A percentile compares a stretch with the other conserved stretches of the same genome.
phyloP scores from a whole-genome alignment of 1,284 basidiomycete species.

The Sporisorium reilianum region DNA sequence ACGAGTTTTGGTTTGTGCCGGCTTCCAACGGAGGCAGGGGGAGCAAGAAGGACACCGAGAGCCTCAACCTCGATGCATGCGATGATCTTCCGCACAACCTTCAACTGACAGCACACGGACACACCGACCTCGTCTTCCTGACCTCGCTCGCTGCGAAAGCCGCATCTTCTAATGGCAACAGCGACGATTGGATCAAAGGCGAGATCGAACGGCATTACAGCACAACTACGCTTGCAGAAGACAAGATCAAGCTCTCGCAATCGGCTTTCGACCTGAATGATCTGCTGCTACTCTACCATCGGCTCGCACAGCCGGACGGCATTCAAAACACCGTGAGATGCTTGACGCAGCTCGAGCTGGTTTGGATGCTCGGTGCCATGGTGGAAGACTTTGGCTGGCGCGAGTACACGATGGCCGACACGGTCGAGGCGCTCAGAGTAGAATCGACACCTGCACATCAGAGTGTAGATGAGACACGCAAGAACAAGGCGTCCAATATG shows the following conservation, averaged over 20 bases:
- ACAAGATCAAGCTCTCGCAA: conserved; percentile 28
- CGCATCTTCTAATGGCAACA: background rate
- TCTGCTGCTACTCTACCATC: conserved; percentile 1
- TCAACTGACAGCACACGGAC: conserved; percentile 28
- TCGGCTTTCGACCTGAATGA: conserved; percentile 20
- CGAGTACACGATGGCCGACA: conserved; percentile 11
- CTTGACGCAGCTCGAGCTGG: conserved; percentile 28
- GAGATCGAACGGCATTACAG: conserved; percentile 16
- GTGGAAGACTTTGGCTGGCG: conserved; percentile 33
- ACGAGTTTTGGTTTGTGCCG: conserved; percentile 21
- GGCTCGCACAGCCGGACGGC: background rate
- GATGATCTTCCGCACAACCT: conserved; percentile 4
- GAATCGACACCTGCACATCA: conserved; percentile 24
- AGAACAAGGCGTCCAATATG: conserved; percentile 32
- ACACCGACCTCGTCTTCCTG: conserved; percentile 33
- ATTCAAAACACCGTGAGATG: background rate
- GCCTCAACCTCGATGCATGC: background rate
- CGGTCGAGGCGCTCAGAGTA: conserved; percentile 17
- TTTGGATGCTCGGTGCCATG: conserved; percentile 23
- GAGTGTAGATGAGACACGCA: conserved; percentile 20
- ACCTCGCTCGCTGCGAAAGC: conserved; percentile 12
- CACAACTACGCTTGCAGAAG: conserved; percentile 20
- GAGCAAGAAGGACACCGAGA: background rate
- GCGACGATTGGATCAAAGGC: background rate
- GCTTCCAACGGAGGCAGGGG: conserved; percentile 14